Evolutionary conservation across 2,329 filamentous ascomycete genomes (phyloP), one percentile per base, ranked within the genome.

Genomic region (Aureobasidium sp.): DNA sequence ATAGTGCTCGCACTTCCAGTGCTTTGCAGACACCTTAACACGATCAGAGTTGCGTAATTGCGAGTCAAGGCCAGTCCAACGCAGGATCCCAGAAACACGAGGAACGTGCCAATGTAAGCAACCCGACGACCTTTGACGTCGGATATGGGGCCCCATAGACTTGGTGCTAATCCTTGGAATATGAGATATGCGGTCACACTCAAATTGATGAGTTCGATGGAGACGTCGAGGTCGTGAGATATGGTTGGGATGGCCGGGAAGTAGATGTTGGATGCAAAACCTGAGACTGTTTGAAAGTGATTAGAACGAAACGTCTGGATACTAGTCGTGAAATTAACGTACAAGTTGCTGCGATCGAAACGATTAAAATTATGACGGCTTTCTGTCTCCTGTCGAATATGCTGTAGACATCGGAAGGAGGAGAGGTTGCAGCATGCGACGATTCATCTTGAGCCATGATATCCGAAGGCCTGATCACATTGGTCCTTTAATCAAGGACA

Each of bases 1-100:
- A 79, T 76, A 0, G 76, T 79, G 36, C 74, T 74, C 2, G 75
- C 73, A 64, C 72, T 76, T 0, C 77, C 78, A 1, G 76, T 71
- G 42, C 74, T 77, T 63, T 80, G 78, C 20, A 80, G 64, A 39
- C 72, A 75, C 55, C 77, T 67, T 15, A 80, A 67, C 0, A 76
- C 67, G 17, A 79, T 61, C 6, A 80, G 67, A 1, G 70, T 69
- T 0, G 72, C 69, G 65, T 77, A 79, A 31, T 72, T 73, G 17
- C 70, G 71, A 1, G 71, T 70, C 36, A 70, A 57, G 2, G 76
- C 77, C 0, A 80, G 68, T 1, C 75, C 78, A 37, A 79, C 72
- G 15, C 22, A 25, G 1, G 42, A 22, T 1, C n/a, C 42, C 8
- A 45, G n/a, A 14, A 25, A 45, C 11, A 45, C 42, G 5, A 25